A percentile compares a stretch with the other conserved stretches of the same genome.
phyloP scores from a whole-genome alignment of 1,284 basidiomycete genomes.

The Cryptococcus sp. region DNA sequence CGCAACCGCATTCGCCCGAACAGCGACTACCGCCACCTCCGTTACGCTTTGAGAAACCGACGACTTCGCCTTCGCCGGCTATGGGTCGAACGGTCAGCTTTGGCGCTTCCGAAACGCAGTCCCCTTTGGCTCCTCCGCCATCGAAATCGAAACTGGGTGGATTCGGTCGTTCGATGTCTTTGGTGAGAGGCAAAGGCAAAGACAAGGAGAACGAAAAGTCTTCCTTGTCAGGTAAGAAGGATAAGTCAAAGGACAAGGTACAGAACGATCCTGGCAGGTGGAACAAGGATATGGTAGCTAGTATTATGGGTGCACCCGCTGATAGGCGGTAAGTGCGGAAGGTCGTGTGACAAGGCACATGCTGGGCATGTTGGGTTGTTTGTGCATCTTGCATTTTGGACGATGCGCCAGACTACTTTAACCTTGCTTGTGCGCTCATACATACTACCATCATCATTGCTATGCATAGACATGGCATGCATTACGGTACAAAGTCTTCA shows the following conservation, averaged over 20 bases:
- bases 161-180: constrained; percentile 33
- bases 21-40: constrained; percentile 9
- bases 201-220: constrained; percentile 23
- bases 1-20: background rate
- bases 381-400: too few species aligned
- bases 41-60: background rate
- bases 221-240: constrained; percentile 6
- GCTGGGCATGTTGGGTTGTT: too few species aligned
- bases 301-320: constrained; percentile 47
- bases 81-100: too few species aligned
- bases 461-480: too few species aligned
- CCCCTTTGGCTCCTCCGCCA: background rate
- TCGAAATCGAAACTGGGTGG: constrained; percentile 27
- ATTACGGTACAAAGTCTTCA: too few species aligned
- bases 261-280: constrained; percentile 44
- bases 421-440: too few species aligned
- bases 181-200: constrained; percentile 20
- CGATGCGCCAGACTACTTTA: too few species aligned
- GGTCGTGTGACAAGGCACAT: background rate
- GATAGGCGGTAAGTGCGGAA: constrained; percentile 17
- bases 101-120: too few species aligned
- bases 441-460: too few species aligned
- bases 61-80: background rate
- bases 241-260: constrained; percentile 18
- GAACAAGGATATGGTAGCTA: constrained; percentile 47